phyloP scores from a whole-genome alignment of 2,329 filamentous ascomycete species.

The Madurella fahalii region DNA sequence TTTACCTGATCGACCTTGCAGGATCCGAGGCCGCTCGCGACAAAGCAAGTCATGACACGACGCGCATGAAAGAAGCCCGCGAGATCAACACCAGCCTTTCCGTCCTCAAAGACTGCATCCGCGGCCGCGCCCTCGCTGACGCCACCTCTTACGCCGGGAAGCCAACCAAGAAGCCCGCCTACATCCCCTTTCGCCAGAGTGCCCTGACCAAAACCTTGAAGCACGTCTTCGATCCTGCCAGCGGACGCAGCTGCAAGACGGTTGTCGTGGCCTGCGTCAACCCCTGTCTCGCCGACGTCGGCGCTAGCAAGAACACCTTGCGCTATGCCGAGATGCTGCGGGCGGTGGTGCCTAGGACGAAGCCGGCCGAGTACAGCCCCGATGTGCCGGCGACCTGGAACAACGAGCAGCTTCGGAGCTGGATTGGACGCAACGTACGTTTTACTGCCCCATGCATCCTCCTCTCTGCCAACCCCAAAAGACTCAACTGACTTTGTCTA shows the following conservation, averaged over 20 bases:
- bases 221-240: constrained; percentile 44
- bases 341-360: constrained; percentile 33
- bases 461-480: not conserved
- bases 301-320: constrained; percentile 45
- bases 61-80: constrained; percentile 43
- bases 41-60: constrained; percentile 35
- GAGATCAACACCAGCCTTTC: constrained; percentile 48
- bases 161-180: constrained; percentile 30
- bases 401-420: constrained; percentile 35
- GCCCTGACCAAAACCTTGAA: constrained; percentile 46
- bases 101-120: constrained; percentile 50
- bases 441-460: not conserved
- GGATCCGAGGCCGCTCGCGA: constrained; percentile 48
- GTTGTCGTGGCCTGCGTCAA: constrained; percentile 46
- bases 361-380: constrained; percentile 25
- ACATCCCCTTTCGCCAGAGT: constrained; percentile 45
- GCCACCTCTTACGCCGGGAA: constrained; percentile 14
- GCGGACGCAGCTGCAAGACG: constrained; percentile 38
- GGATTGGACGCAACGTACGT: constrained; percentile 41
- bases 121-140: constrained; percentile 39
- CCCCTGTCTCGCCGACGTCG: constrained; percentile 41
- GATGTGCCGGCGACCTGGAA: constrained; percentile 37
- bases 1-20: constrained; percentile 47
- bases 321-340: constrained; percentile 46
- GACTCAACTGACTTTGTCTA: not conserved